Evolutionary conservation across 1,284 basidiomycete species (phyloP).

Genomic region (Chondrostereum purpureum): DNA sequence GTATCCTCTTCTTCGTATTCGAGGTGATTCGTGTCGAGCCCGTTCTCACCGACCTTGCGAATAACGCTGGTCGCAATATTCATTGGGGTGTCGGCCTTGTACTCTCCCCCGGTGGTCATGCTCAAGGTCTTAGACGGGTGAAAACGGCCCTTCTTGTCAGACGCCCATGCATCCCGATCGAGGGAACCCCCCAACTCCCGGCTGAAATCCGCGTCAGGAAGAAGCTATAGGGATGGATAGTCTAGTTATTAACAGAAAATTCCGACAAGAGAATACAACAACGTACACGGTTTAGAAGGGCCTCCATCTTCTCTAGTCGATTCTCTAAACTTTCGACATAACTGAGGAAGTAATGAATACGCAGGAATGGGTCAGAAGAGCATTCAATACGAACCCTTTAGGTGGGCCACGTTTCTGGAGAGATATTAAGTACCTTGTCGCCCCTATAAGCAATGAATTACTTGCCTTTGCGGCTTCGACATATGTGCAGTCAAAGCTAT

Average conservation of each 20-base stretch:
- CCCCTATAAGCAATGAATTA: slow-evolving; percentile 9
- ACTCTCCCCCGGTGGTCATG: too few relatives aligned
- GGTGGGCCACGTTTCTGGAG: slow-evolving; percentile 74
- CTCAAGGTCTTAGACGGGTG: not conserved
- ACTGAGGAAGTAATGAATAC: slow-evolving; percentile 24
- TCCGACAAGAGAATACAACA: not conserved
- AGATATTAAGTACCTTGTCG: not conserved
- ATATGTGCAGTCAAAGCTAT: slow-evolving; percentile 72
- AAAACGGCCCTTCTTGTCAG: not conserved
- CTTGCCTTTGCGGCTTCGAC: slow-evolving; percentile 65
- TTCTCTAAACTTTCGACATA: slow-evolving; percentile 72
- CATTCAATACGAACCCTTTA: slow-evolving; percentile 66
- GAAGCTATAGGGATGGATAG: slow-evolving; percentile 29
- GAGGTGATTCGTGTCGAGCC: slow-evolving; percentile 7
- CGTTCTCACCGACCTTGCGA: slow-evolving; percentile 14
- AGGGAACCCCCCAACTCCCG: slow-evolving; percentile 28
- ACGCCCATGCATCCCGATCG: not conserved
- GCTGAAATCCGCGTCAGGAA: slow-evolving; percentile 44
- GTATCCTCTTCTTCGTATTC: slow-evolving; percentile 27
- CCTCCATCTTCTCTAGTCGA: slow-evolving; percentile 66
- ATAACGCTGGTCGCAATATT: slow-evolving; percentile 28
- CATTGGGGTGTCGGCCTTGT: slow-evolving; percentile 18
- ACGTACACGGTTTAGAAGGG: slow-evolving; percentile 51
- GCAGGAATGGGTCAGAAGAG: not conserved
- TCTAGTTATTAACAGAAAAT: not conserved